These are phyloP conservation scores for Lumnitzera littorea DNA, from an alignment of 345 rosid species.

Conservation along the genomic window DNA sequence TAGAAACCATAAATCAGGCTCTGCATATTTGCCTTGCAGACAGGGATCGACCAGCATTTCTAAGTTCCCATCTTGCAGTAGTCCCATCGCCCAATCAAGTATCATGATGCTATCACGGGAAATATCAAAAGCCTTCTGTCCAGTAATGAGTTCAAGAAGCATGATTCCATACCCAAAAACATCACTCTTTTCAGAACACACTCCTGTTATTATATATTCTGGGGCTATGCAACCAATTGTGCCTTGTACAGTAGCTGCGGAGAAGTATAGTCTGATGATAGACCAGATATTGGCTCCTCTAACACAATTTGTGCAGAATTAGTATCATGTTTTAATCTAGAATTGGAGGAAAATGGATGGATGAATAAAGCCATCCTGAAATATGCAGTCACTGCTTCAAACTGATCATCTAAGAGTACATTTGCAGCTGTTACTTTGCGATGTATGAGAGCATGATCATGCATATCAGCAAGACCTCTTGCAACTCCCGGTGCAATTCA, in stretches of 20 bases:
- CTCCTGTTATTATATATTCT: not conserved
- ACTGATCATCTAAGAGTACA: slow-evolving; percentile 5
- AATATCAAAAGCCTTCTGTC: not conserved
- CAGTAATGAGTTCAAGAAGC: slow-evolving; percentile 2
- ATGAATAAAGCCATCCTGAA: slow-evolving; percentile 1
- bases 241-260: not conserved
- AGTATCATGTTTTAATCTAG: not conserved
- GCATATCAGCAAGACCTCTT: not conserved
- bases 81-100: not conserved
- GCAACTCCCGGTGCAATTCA: not conserved
- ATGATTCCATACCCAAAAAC: not conserved
- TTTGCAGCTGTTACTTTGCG: not conserved
- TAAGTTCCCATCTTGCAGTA: not conserved
- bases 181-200: slow-evolving; percentile 2
- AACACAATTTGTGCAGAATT: not conserved
- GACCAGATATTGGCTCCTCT: not conserved
- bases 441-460: slow-evolving; percentile 2
- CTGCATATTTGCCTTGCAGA: slow-evolving; percentile 1
- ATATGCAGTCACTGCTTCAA: not conserved
- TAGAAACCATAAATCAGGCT: not conserved
- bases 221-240: not conserved
- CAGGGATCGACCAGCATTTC: not conserved
- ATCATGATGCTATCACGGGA: not conserved
- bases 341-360: not conserved
- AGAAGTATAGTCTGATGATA: too few relatives aligned